Evolutionary conservation across 192 early-diverging fungal genomes (phyloP), one percentile per base, ranked within the genome.

Genomic region (Gryganskiella cystojenkinii): DNA sequence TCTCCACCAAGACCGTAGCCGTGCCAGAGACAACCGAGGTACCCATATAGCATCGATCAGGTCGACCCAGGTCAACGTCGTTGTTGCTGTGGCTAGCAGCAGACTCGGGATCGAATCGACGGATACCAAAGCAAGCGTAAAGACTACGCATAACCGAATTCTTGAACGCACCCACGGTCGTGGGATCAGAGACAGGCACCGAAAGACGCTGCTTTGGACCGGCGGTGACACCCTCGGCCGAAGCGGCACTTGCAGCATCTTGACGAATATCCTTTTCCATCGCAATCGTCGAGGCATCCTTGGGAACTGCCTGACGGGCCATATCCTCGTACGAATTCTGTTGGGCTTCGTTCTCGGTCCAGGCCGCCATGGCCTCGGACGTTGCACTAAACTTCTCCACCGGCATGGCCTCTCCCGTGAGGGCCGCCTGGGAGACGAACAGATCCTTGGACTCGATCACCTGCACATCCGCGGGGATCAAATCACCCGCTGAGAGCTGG

Each of bases 371-470:
- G 0, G 70, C 60, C 2, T 71, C 65, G 2, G 67, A 59, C 2
- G 49, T 15, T 4, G 62, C 45, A 19, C 69, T 56, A 31, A 72
- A 66, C 66, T 86, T 84, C 55, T 84, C 84, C 15, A 86, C 76
- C 1, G 84, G 84, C 47, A 86, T 66, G 20, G 73, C 81, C 54
- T 86, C 84, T 11, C 84, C 84, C 31, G 84, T 85, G 27, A 85
- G 62, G 19, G 79, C 53, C 4, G 84, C 71, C 51, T 85, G 79
- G n/a, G 84, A 82, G 15, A 86, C 76, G 51, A 79, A 81, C n/a
- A 86, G 58, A 64, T 86, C 79, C 53, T 82, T 83, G 49, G 80
- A 79, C 19, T 79, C 70, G 4, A 86, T 37, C 7, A 86, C n/a
- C 25, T 55, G 61, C 20, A 74, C 72, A 49, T 86, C 84, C 8